Conservation (phyloP, 2,329 filamentous ascomycete genomes). For the Penicillium sp. region DNA sequence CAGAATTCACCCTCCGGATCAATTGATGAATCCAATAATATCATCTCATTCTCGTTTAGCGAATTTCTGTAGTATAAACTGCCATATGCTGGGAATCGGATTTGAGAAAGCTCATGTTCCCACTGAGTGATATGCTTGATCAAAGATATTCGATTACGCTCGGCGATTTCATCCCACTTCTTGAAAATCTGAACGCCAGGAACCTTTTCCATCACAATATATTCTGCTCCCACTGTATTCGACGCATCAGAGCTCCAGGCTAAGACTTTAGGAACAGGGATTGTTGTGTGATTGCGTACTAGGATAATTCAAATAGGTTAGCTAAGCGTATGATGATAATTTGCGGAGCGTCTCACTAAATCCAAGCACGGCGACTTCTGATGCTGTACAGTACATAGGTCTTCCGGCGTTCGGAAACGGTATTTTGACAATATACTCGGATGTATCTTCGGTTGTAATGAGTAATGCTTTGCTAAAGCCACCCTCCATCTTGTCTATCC, state of each 20-base stretch:
- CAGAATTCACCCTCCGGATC: slow-evolving; percentile 18
- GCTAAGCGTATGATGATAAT: background rate
- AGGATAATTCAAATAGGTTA: slow-evolving; percentile 5
- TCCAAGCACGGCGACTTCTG: slow-evolving; percentile 25
- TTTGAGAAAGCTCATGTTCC: slow-evolving; percentile 26
- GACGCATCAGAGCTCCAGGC: slow-evolving; percentile 24
- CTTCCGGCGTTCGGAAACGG: slow-evolving; percentile 24
- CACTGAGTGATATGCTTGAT: slow-evolving; percentile 26
- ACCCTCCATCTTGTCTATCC: slow-evolving; percentile 15
- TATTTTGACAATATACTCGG: slow-evolving; percentile 23
- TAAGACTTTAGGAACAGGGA: slow-evolving; percentile 29
- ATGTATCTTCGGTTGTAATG: slow-evolving; percentile 20
- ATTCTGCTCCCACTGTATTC: slow-evolving; percentile 29
- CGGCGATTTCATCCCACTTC: slow-evolving; percentile 28
- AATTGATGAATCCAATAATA: slow-evolving; percentile 15
- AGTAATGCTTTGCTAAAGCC: slow-evolving; percentile 25
- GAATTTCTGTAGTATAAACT: slow-evolving; percentile 25
- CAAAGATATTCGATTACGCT: slow-evolving; percentile 20
- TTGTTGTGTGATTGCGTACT: slow-evolving; percentile 14
- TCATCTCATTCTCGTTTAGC: slow-evolving; percentile 23
- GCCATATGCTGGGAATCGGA: slow-evolving; percentile 23
- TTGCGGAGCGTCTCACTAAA: slow-evolving; percentile 4
- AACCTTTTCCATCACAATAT: slow-evolving; percentile 26
- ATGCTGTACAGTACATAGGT: slow-evolving; percentile 25
- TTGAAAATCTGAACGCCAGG: slow-evolving; percentile 25